Evolutionary conservation across 495 filamentous ascomycete genomes (phyloP), one percentile per base, ranked within the genome.

Genomic region (Letharia columbiana): DNA sequence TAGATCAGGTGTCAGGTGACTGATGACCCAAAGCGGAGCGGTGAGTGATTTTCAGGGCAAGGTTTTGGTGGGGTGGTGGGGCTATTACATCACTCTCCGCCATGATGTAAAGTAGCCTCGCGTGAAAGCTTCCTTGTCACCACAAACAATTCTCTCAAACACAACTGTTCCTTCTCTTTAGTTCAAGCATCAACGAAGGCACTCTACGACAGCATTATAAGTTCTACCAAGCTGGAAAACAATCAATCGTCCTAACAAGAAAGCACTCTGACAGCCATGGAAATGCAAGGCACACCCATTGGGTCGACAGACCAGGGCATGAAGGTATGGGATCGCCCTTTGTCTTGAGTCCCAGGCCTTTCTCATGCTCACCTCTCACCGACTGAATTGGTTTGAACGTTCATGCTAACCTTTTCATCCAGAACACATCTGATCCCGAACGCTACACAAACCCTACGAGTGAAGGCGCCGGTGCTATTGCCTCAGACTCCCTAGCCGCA

Each of bases 401-500:
- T 54, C 56, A n/a, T 49, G 33, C 61, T 64, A 39, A 52, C 28
- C 2, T 45, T 3, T 33, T 33, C 13, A 57, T 4, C 10, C 56
- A 78, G 76, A 73, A 78, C 67, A 81, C 78, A 64, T 83, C 70
- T 59, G 84, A 87, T 72, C 80, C 81, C 49, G 67, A 70, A 59
- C 69, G 81, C 65, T 69, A 71, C 44, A 65, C 73, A 23, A 75
- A 80, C 50, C 75, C 78, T 61, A 80, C 79, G 50, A 63, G 74
- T 20, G 86, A 89, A 73, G 74, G 78, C 37, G 72, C 84, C 23
- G 86, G 86, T 65, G 74, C 82, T 54, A 72, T 89, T 17, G 74
- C 83, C 41, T 83, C 79, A 57, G 86, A 88, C 75, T 88, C 85
- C 45, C 83, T 89, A 42, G 87, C 87, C 41, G 86, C 81, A 56